Evolutionary conservation across 257 asterid species (phyloP), one percentile per base, ranked within the genome.

Genomic region (Paulownia fortunei): DNA sequence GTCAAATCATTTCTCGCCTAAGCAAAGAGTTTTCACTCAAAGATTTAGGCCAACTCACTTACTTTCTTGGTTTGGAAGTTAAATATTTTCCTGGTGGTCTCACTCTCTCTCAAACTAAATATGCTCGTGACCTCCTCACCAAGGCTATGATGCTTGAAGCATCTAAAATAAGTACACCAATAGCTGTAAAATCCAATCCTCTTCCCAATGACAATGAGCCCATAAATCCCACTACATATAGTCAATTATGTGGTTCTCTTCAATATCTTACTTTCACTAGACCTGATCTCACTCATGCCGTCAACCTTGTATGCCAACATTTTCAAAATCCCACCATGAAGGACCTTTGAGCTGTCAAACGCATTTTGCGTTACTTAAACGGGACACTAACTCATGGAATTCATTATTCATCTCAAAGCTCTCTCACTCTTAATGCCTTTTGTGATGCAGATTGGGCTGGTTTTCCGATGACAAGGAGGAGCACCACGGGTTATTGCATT

Each of bases 191-290:
- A 39, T 10, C 52, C 13, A 46, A 52, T 58, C 64, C 64, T 3
- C 64, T 21, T 58, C 15, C 13, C 1, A 32, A 58, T 19, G 49
- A 16, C 36, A 26, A 34, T 39, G 32, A 11, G 10, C 15, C 49
- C 5, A 41, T 18, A 0, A 36, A 41, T 58, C 39, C 62, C 37
- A 18, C 54, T 30, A 0, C 15, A 2, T 74, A 74, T 44, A 21
- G 27, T 2, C 10, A 49, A n/a, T 11, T 59, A 19, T 13, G 46
- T 39, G 4, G 79, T 5, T 41, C n/a, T n/a, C n/a, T n/a, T n/a
- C 61, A 74, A 36, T 59, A 74, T n/a, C 58, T 74, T 5, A 42
- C 71, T 51, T 24, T 74, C 7, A 74, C 59, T 15, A 30, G 37
- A 2, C 78, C 58, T 4, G 69, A 73, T 23, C 24, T 55, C 0